A percentile compares a stretch with the other conserved stretches of the same genome.
Conservation (phyloP, 441 rosid species). For the Viola pubescens region DNA sequence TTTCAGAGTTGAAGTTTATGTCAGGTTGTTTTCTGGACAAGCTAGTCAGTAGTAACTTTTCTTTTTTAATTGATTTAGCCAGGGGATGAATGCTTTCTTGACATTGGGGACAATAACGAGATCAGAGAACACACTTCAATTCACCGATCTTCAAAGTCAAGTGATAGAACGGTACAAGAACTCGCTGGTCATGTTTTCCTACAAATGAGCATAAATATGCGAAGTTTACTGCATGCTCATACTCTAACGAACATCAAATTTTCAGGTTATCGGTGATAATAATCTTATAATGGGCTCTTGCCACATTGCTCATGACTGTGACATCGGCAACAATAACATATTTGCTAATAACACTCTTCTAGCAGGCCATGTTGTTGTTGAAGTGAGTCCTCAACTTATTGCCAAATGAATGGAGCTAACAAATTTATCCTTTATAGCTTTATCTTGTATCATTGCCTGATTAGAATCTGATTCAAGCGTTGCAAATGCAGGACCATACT, state of each 20-base stretch:
- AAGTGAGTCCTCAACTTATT: conserved; percentile 42
- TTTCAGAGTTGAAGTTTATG: neutral
- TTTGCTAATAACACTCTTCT: conserved; percentile 85
- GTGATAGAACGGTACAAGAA: conserved; percentile 54
- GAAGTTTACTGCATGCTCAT: conserved; percentile 8
- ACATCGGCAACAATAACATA: conserved; percentile 75
- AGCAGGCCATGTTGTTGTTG: conserved; percentile 82
- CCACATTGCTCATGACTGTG: conserved; percentile 95
- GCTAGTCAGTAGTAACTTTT: neutral
- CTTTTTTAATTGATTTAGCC: conserved; percentile 28
- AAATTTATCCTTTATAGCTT: neutral
- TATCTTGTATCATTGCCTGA: conserved; percentile 11
- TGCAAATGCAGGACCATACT: conserved; percentile 50
- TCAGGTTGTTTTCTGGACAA: neutral
- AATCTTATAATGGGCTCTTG: conserved; percentile 96
- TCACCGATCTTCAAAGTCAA: conserved; percentile 79
- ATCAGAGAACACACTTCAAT: conserved; percentile 79
- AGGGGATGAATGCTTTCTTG: conserved; percentile 76
- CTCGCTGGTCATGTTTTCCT: neutral
- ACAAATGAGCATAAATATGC: neutral
- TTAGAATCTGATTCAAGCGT: conserved; percentile 31
- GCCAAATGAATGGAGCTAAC: neutral
- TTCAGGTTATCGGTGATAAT: conserved; percentile 74
- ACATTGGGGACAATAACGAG: conserved; percentile 76
- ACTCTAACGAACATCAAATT: conserved; percentile 9